Conservation (phyloP, 2,329 filamentous ascomycete species). For the Alternaria burnsii region DNA sequence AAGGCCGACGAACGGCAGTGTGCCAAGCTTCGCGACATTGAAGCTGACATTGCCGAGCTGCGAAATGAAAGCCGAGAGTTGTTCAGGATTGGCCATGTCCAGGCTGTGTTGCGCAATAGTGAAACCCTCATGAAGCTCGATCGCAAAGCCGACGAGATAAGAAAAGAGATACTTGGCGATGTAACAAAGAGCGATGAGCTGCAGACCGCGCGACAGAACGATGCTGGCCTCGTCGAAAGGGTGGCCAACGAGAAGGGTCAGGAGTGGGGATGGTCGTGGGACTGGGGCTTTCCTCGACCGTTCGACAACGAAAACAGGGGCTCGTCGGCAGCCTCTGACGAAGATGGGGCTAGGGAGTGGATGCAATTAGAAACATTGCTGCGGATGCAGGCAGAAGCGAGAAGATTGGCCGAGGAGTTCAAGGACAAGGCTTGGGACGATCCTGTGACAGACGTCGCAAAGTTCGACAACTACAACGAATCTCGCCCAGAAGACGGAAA, state of each 20-base stretch:
- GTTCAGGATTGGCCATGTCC: constrained; percentile 38
- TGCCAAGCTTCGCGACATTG: constrained; percentile 35
- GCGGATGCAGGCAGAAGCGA: constrained; percentile 15
- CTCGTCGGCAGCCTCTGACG: constrained; percentile 1
- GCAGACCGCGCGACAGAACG: constrained; percentile 5
- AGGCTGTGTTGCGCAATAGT: constrained; percentile 40
- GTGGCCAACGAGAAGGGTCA: constrained; percentile 44
- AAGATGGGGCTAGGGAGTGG: background rate
- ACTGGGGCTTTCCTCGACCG: constrained; percentile 43
- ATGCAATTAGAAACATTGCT: constrained; percentile 10
- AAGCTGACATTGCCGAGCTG: constrained; percentile 30
- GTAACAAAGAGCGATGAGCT: constrained; percentile 2
- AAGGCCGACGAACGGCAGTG: constrained; percentile 41
- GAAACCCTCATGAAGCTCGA: constrained; percentile 44
- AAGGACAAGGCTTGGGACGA: constrained; percentile 17
- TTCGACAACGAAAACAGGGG: constrained; percentile 29
- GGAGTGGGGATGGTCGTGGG: constrained; percentile 48
- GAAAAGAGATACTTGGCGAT: constrained; percentile 34
- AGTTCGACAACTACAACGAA: background rate
- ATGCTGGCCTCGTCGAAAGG: constrained; percentile 36
- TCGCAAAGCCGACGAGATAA: constrained; percentile 35
- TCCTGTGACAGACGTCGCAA: background rate
- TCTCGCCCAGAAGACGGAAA: background rate
- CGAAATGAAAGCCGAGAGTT: constrained; percentile 37
- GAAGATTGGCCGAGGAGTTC: constrained; percentile 15